A percentile compares a stretch with the other conserved stretches of the same genome.
These are phyloP conservation scores for Trichopus zeylanicus DNA, from an alignment of 116 monocot genomes.

Conservation along the genomic window DNA sequence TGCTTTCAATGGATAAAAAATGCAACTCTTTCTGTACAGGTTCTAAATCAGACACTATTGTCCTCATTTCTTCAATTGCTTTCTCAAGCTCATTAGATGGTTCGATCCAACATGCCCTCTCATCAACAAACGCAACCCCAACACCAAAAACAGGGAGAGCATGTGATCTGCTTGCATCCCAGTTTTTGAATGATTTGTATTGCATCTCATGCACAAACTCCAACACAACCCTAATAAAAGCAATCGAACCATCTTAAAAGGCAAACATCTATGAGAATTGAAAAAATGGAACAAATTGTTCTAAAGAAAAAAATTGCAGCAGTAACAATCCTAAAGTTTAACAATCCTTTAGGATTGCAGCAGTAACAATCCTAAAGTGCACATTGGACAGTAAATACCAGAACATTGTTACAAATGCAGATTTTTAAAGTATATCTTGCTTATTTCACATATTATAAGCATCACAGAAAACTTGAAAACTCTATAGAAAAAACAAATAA, in stretches of 20 bases:
- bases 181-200: slow-evolving; percentile 60
- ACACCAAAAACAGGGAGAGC: slow-evolving; percentile 86
- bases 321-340: neutral
- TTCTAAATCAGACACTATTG: slow-evolving; percentile 42
- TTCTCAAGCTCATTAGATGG: slow-evolving; percentile 25
- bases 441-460: too few relatives aligned
- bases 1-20: slow-evolving; percentile 48
- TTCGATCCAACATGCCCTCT: slow-evolving; percentile 24
- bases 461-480: too few relatives aligned
- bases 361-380: too few relatives aligned
- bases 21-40: slow-evolving; percentile 59
- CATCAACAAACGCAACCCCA: slow-evolving; percentile 84
- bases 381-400: too few relatives aligned
- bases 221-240: slow-evolving; percentile 53
- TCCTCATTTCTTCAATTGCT: slow-evolving; percentile 48
- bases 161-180: slow-evolving; percentile 88
- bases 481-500: too few relatives aligned
- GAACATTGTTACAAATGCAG: too few relatives aligned
- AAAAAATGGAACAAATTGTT: neutral
- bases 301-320: neutral
- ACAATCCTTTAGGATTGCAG: neutral
- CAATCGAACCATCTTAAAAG: neutral
- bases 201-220: slow-evolving; percentile 98
- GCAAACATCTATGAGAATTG: neutral
- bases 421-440: too few relatives aligned